Evolutionary conservation across 106 monocot species (phyloP).

Genomic region (Vanilla planifolia): DNA sequence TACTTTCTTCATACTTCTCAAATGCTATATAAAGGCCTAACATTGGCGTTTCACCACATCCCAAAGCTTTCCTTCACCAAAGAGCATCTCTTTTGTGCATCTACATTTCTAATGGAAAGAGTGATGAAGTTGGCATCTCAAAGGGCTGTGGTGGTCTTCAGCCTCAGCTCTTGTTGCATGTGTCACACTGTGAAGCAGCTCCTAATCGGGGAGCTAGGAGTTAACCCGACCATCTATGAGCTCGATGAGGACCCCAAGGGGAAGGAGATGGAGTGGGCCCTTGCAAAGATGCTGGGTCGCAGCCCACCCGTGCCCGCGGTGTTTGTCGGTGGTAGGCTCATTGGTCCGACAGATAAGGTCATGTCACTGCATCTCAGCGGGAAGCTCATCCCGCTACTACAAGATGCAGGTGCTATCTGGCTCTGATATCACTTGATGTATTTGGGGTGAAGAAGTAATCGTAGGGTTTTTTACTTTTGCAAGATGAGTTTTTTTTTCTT

Average conservation of each 20-base stretch:
- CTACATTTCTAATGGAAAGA: constrained; percentile 8
- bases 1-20: no score
- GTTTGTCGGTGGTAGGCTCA: not conserved
- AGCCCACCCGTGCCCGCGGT: constrained; percentile 5
- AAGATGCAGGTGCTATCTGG: constrained; percentile 5
- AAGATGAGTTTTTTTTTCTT: no score
- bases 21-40: no score
- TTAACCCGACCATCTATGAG: constrained; percentile 1
- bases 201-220: constrained; percentile 3
- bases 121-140: constrained; percentile 20
- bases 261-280: constrained; percentile 8
- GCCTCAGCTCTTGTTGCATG: constrained; percentile 35
- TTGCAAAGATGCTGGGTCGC: constrained; percentile 1
- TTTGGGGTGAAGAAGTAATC: no score
- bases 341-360: constrained; percentile 6
- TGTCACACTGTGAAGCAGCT: constrained; percentile 26
- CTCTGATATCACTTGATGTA: constrained; percentile 2
- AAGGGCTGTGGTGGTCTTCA: constrained; percentile 33
- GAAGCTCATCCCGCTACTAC: not conserved
- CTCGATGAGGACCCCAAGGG: not conserved
- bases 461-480: no score
- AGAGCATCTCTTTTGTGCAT: no score
- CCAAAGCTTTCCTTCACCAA: no score
- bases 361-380: constrained; percentile 7
- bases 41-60: no score